Conservation (phyloP, 345 rosid genomes). For the Salix viminalis region DNA sequence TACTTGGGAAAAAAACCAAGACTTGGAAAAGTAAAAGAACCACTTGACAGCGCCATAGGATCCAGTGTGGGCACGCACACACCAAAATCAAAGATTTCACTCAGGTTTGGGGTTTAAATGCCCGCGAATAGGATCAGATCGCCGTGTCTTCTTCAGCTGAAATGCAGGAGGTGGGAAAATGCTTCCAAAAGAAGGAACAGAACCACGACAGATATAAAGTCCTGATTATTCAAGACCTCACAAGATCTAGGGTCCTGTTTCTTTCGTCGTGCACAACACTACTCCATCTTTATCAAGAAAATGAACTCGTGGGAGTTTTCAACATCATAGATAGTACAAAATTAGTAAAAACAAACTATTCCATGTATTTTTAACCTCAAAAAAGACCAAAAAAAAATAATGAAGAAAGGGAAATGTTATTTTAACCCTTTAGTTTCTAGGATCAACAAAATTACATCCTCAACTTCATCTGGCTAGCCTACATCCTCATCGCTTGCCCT, state of each 20-base stretch:
- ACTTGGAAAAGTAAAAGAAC: not conserved
- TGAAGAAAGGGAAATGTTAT: conserved; percentile 11
- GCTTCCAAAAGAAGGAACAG: too few species aligned
- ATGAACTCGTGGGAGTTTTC: not conserved
- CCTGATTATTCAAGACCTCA: too few species aligned
- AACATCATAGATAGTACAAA: not conserved
- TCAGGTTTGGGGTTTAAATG: not conserved
- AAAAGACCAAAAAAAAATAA: conserved; percentile 17
- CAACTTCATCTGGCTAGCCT: conserved; percentile 13
- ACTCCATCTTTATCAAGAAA: not conserved
- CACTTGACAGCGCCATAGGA: not conserved
- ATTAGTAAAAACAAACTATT: not conserved
- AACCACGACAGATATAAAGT: too few species aligned
- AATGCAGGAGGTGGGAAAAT: too few species aligned
- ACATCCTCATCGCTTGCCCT: conserved; percentile 10
- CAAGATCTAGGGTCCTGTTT: not conserved
- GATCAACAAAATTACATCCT: conserved; percentile 31
- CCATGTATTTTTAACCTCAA: conserved; percentile 15
- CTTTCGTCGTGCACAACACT: not conserved
- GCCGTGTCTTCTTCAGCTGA: too few species aligned
- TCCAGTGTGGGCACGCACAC: not conserved
- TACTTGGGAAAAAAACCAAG: not conserved
- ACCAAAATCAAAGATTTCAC: not conserved
- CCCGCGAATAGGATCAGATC: too few species aligned
- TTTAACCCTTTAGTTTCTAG: conserved; percentile 15